phyloP scores from a whole-genome alignment of 768 basidiomycete genomes.

The Kwoniella bestiolae region DNA sequence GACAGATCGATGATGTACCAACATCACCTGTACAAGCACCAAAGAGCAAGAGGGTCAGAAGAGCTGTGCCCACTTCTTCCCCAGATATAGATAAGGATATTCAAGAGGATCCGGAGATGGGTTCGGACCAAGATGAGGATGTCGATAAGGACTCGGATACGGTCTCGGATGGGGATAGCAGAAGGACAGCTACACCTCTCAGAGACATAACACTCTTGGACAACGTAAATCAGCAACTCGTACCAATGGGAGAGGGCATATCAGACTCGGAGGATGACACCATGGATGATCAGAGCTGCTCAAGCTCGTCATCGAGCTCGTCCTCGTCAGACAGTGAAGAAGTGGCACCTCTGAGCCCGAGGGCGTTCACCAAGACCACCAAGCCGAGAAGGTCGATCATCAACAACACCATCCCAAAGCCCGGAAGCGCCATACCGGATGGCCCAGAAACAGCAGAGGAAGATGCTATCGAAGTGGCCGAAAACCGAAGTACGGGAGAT shows the following conservation, averaged over 20 bases:
- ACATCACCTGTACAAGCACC: background rate
- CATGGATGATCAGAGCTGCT: too few relatives aligned
- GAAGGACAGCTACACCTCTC: background rate
- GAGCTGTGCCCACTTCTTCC: slow-evolving; percentile 1
- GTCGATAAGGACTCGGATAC: too few relatives aligned
- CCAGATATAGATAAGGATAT: background rate
- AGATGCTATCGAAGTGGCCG: background rate
- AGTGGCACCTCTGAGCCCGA: background rate
- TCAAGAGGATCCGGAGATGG: too few relatives aligned
- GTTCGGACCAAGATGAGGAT: too few relatives aligned
- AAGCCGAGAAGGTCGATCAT: slow-evolving; percentile 2
- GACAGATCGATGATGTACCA: background rate
- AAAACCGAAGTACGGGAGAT: background rate
- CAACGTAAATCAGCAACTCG: background rate
- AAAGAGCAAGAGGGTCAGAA: background rate
- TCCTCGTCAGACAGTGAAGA: background rate
- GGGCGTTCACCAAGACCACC: background rate
- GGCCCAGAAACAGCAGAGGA: background rate
- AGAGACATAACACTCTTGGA: too few relatives aligned
- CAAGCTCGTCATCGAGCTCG: too few relatives aligned
- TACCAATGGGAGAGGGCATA: background rate
- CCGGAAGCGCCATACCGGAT: background rate
- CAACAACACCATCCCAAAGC: background rate
- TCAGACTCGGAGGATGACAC: too few relatives aligned
- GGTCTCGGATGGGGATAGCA: too few relatives aligned